Evolutionary conservation across 139 green algal genomes (phyloP), one percentile per base, ranked within the genome.

Genomic region (Closterium sp.): DNA sequence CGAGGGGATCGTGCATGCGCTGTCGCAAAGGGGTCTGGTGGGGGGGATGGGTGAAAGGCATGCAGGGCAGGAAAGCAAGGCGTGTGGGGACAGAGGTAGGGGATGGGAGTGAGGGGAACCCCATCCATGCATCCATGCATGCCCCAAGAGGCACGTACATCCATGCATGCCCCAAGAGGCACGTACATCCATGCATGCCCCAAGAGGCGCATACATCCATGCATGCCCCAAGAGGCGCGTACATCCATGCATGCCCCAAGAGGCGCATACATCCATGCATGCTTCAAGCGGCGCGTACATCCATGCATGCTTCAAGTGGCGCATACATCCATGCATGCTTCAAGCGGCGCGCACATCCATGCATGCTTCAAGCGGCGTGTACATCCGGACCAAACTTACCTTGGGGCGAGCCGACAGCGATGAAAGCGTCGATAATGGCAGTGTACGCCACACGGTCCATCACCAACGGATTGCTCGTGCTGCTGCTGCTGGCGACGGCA

Each of bases 381-480:
- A n/a, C n/a, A n/a, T n/a, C n/a, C n/a, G n/a, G n/a, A n/a, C n/a
- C 43, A 69, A 12, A 69, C 8, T 12, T 2, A 69, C 43, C 43
- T 69, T 69, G 16, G 30, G 90, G 28, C 23, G 86, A 90, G 43
- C 90, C 90, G 32, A 33, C 90, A 25, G 36, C 31, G 19, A 93
- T 89, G 66, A 43, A 93, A 7, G 90, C 90, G n/a, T 93, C 90
- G 16, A 93, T 76, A 19, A 93, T 84, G 32, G 90, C 90, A 23
- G 90, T 89, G 90, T 93, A 93, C 2, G 90, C 90, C 31, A 93
- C 90, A 90, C 90, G 66, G 69, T 93, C 90, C 23, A 93, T 92
- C 36, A 34, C 38, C 16, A 43, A 87, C 38, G 87, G 33, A 25
- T 36, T 35, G 86, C n/a, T 23, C 33, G n/a, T 30, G 28, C 28